These are phyloP conservation scores for Mycena kentingensis DNA, from an alignment of 768 basidiomycete species.

Conservation along the genomic window DNA sequence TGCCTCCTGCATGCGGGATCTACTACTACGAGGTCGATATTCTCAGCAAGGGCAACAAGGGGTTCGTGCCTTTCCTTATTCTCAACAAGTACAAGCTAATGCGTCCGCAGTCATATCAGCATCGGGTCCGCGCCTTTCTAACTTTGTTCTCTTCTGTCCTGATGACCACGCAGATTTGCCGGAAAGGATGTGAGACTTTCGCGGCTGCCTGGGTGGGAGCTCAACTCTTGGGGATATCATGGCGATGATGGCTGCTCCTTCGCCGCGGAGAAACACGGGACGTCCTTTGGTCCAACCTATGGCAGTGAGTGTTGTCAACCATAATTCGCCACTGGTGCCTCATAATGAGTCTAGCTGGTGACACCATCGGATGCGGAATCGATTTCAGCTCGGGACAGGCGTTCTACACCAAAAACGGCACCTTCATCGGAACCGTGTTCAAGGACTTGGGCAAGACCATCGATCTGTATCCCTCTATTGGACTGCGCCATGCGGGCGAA, in stretches of 20 bases:
- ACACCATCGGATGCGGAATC: conserved; percentile 89
- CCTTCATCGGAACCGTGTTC: conserved; percentile 67
- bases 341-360: conserved; percentile 59
- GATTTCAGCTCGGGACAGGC: conserved; percentile 80
- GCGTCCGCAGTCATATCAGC: conserved; percentile 64
- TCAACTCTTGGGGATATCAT: conserved; percentile 88
- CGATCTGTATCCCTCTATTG: conserved; percentile 84
- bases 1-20: conserved; percentile 86
- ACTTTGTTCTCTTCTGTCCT: conserved; percentile 4
- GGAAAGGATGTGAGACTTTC: conserved; percentile 63
- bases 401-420: conserved; percentile 91
- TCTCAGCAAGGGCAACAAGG: conserved; percentile 75
- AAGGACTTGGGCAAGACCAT: conserved; percentile 67
- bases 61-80: conserved; percentile 47
- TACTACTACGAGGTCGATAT: conserved; percentile 95
- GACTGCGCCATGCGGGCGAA: conserved; percentile 80
- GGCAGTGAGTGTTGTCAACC: conserved; percentile 57
- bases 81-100: conserved; percentile 20
- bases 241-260: conserved; percentile 87
- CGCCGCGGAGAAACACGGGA: conserved; percentile 70
- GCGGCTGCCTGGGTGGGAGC: conserved; percentile 85
- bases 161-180: conserved; percentile 55
- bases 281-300: conserved; percentile 76
- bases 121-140: conserved; percentile 58
- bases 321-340: conserved; percentile 8